These are phyloP conservation scores for Knufia petricola DNA, from an alignment of 2,329 filamentous ascomycete genomes.

Conservation along the genomic window DNA sequence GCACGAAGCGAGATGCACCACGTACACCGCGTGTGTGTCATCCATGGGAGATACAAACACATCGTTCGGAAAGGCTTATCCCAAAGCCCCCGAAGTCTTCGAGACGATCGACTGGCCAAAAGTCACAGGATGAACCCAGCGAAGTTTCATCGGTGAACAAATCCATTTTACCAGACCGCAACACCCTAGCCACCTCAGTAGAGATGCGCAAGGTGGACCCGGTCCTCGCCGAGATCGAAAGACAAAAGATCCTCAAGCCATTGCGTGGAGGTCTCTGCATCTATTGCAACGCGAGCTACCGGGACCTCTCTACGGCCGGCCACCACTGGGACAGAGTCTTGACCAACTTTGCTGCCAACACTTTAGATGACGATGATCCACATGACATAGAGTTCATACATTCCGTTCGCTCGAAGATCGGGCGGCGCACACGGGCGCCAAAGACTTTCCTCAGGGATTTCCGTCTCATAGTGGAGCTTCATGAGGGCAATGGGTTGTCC, in stretches of 20 bases:
- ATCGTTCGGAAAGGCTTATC: not conserved
- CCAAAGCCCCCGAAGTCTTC: not conserved
- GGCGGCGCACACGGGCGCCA: not conserved
- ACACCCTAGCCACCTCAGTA: too few relatives aligned
- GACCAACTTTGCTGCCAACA: constrained; percentile 8
- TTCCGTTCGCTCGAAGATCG: constrained; percentile 10
- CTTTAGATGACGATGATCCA: constrained; percentile 13
- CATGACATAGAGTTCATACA: constrained; percentile 19
- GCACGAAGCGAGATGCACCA: not conserved
- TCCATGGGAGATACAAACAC: not conserved
- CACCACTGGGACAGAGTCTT: constrained; percentile 16
- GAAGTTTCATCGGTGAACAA: too few relatives aligned
- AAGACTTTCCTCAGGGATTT: constrained; percentile 16
- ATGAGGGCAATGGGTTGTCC: constrained; percentile 18
- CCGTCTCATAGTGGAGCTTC: constrained; percentile 18
- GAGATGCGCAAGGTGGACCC: not conserved
- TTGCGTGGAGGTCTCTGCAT: constrained; percentile 17
- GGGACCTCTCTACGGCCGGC: constrained; percentile 11
- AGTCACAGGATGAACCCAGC: not conserved
- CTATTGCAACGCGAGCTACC: constrained; percentile 17
- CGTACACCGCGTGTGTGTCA: not conserved
- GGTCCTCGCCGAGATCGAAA: not conserved
- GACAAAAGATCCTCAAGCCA: constrained; percentile 2
- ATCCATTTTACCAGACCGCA: too few relatives aligned
- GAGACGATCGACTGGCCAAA: not conserved